A percentile compares a stretch with the other conserved stretches of the same genome.
phyloP scores from a whole-genome alignment of 805 yeast species.

The Blastobotrys robertii region DNA sequence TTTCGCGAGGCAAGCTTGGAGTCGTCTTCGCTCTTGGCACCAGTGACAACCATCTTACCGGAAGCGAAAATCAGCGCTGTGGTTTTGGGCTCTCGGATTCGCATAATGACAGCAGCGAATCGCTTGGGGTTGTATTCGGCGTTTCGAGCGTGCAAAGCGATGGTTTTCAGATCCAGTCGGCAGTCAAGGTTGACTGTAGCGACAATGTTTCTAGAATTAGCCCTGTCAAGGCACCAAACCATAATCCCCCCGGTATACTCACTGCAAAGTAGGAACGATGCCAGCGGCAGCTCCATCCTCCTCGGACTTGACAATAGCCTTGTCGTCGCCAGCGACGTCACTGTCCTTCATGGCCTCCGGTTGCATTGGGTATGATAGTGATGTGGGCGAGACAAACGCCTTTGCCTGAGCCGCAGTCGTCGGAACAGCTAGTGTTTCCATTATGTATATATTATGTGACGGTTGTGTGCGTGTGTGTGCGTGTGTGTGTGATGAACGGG shows the following conservation, averaged over 20 bases:
- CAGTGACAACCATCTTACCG: conserved; percentile 99
- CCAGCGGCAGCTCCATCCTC: conserved; percentile 76
- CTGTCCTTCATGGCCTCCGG: conserved; percentile 25
- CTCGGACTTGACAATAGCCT: conserved; percentile 13
- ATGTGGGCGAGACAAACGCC: conserved; percentile 57
- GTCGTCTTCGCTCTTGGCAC: conserved; percentile 98
- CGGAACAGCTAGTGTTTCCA: conserved; percentile 70
- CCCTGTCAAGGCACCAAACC: conserved; percentile 29
- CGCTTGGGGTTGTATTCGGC: conserved; percentile 97
- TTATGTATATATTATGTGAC: conserved; percentile 17
- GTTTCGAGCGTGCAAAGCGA: conserved; percentile 96
- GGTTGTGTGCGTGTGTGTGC: neutral
- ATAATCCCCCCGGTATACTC: conserved; percentile 3
- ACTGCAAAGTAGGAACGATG: conserved; percentile 77
- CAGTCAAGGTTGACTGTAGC: conserved; percentile 97
- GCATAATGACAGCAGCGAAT: conserved; percentile 98
- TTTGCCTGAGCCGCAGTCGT: conserved; percentile 70
- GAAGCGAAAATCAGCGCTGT: conserved; percentile 97
- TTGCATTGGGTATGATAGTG: conserved; percentile 54
- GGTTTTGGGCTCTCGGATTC: conserved; percentile 97
- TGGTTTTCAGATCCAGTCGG: conserved; percentile 89
- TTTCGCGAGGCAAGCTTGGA: conserved; percentile 96
- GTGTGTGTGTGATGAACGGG: conserved; percentile 11
- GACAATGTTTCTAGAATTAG: conserved; percentile 53
- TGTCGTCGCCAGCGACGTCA: conserved; percentile 5